Percentiles rank a stretch among this genome's conserved stretches.
Conservation (phyloP, 2,329 filamentous ascomycete genomes). For the Talaromyces sp. region DNA sequence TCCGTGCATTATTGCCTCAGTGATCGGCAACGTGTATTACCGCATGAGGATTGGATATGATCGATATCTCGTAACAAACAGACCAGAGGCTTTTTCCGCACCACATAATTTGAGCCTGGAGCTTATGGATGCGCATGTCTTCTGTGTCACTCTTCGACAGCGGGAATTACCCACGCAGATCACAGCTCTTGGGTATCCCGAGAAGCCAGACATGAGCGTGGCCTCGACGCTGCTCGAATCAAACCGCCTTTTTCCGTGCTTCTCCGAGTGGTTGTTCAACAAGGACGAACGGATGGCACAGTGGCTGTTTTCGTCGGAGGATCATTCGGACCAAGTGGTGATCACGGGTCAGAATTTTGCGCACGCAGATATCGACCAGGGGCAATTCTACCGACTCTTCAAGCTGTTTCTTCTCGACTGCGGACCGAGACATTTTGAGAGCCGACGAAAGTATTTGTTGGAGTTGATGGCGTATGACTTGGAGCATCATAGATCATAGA, state of each 20-base stretch:
- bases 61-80: constrained; percentile 21
- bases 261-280: constrained; percentile 20
- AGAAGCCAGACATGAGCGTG: constrained; percentile 11
- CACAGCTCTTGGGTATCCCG: neutral
- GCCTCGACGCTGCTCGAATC: constrained; percentile 20
- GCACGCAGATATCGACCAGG: neutral
- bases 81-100: neutral
- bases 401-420: constrained; percentile 6
- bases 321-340: constrained; percentile 9
- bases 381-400: constrained; percentile 6
- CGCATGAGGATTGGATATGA: constrained; percentile 44
- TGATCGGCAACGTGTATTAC: constrained; percentile 47
- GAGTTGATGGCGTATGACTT: constrained; percentile 8
- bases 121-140: neutral
- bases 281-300: constrained; percentile 13
- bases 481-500: neutral
- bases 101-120: neutral
- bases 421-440: constrained; percentile 10
- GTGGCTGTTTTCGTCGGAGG: neutral
- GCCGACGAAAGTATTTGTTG: constrained; percentile 12
- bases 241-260: constrained; percentile 22
- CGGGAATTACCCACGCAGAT: neutral
- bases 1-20: constrained; percentile 45
- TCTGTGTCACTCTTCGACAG: neutral
- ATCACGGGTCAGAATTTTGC: constrained; percentile 14